Evolutionary conservation across 306 rosid species (phyloP).

Genomic region (Cucurbita pepo): DNA sequence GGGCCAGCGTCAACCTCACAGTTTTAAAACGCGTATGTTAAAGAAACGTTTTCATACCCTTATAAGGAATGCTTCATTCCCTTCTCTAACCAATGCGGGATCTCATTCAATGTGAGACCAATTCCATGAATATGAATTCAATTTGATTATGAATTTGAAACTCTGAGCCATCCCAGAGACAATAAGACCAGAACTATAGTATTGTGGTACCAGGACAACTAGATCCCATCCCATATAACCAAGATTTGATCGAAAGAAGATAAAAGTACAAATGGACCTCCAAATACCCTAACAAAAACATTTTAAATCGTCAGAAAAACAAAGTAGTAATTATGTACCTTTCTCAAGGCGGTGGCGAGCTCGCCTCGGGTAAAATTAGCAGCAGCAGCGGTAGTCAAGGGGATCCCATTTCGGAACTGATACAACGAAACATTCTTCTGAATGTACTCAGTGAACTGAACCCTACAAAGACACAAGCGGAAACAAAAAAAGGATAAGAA

Average conservation of each 20-base stretch:
- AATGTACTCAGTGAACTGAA: conserved; percentile 63
- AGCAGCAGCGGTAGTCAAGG: conserved; percentile 60
- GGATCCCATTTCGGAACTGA: conserved; percentile 66
- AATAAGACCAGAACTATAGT: background rate
- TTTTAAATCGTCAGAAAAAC: background rate
- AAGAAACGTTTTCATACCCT: too few relatives aligned
- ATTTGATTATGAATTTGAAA: background rate
- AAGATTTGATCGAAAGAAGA: background rate
- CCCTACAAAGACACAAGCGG: conserved; percentile 14
- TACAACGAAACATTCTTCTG: conserved; percentile 65
- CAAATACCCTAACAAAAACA: background rate
- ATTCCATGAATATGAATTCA: background rate
- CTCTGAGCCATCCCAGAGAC: background rate
- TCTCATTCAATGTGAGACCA: background rate
- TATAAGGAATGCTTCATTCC: too few relatives aligned
- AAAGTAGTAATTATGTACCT: conserved; percentile 19
- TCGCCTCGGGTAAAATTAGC: conserved; percentile 74
- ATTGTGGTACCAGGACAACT: background rate
- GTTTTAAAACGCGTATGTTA: too few relatives aligned
- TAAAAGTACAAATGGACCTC: background rate
- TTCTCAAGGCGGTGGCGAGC: conserved; percentile 70
- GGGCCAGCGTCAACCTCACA: too few relatives aligned
- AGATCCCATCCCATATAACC: background rate
- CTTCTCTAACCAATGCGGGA: too few relatives aligned
- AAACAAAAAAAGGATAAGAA: background rate